phyloP scores from a whole-genome alignment of 495 filamentous ascomycete genomes.

The Hypoxylon lenormandii region DNA sequence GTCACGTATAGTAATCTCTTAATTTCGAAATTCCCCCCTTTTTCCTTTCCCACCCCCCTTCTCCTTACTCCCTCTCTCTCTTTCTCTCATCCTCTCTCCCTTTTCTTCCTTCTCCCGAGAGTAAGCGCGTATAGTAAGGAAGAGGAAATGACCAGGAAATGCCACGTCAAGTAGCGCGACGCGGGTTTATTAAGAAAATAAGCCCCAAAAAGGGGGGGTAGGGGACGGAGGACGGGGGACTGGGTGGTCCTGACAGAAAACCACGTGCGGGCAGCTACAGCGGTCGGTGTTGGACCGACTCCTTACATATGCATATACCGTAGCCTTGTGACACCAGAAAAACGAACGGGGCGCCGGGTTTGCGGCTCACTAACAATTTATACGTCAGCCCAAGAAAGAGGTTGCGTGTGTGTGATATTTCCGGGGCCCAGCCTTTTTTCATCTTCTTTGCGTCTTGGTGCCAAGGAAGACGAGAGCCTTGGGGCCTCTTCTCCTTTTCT shows the following conservation, averaged over 20 bases:
- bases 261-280: slow-evolving; percentile 45
- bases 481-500: not conserved
- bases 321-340: slow-evolving; percentile 43
- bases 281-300: slow-evolving; percentile 21
- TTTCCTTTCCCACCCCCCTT: not conserved
- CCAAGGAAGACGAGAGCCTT: slow-evolving; percentile 8
- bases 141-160: slow-evolving; percentile 41
- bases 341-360: slow-evolving; percentile 14
- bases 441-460: too few relatives aligned
- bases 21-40: not conserved
- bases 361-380: slow-evolving; percentile 45
- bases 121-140: slow-evolving; percentile 32
- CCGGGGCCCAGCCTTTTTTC: not conserved
- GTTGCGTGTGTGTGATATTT: slow-evolving; percentile 12
- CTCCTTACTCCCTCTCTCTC: too few relatives aligned
- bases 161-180: slow-evolving; percentile 46
- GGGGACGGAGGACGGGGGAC: too few relatives aligned
- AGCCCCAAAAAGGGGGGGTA: slow-evolving; percentile 24
- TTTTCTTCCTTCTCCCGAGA: slow-evolving; percentile 25
- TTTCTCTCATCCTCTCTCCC: too few relatives aligned
- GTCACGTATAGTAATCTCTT: slow-evolving; percentile 2
- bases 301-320: slow-evolving; percentile 43
- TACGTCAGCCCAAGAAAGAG: slow-evolving; percentile 34
- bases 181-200: slow-evolving; percentile 29
- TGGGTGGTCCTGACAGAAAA: slow-evolving; percentile 32